These are phyloP conservation scores for Naganishia sp. DNA, from an alignment of 1,284 basidiomycete species.

Conservation along the genomic window DNA sequence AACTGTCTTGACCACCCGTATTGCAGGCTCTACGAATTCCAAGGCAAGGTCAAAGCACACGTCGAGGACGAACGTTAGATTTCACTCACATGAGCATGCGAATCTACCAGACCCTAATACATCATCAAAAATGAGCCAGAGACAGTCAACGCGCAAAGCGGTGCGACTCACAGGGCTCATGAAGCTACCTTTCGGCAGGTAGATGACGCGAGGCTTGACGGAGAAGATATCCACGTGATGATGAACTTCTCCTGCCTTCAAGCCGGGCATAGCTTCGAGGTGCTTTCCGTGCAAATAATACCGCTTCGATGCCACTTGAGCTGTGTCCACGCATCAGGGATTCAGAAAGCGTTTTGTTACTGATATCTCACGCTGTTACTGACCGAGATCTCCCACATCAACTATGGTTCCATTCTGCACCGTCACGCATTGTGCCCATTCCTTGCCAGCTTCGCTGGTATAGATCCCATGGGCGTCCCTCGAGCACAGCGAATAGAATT, in stretches of 20 bases:
- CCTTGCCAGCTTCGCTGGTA: constrained; percentile 15
- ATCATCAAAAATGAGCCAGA: neutral
- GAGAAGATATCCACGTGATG: neutral
- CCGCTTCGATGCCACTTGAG: neutral
- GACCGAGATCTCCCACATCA: constrained; percentile 27
- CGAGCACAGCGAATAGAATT: constrained; percentile 24
- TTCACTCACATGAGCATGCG: constrained; percentile 70
- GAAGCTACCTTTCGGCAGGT: constrained; percentile 43
- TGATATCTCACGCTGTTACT: constrained; percentile 2
- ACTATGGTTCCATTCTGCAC: constrained; percentile 23
- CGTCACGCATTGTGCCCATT: constrained; percentile 22
- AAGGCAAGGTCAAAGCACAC: neutral
- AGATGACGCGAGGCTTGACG: constrained; percentile 39
- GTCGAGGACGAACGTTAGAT: neutral
- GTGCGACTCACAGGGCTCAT: constrained; percentile 45
- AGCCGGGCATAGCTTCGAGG: neutral
- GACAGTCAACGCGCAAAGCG: neutral
- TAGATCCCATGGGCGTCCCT: constrained; percentile 14
- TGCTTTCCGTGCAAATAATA: neutral
- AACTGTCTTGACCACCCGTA: constrained; percentile 61
- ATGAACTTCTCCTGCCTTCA: neutral
- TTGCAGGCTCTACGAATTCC: constrained; percentile 38
- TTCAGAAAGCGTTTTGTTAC: neutral
- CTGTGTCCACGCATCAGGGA: neutral
- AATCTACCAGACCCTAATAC: constrained; percentile 58